A percentile compares a stretch with the other conserved stretches of the same genome.
phyloP scores from a whole-genome alignment of 2,329 filamentous ascomycete genomes.

The Aspergillus sclerotialis region DNA sequence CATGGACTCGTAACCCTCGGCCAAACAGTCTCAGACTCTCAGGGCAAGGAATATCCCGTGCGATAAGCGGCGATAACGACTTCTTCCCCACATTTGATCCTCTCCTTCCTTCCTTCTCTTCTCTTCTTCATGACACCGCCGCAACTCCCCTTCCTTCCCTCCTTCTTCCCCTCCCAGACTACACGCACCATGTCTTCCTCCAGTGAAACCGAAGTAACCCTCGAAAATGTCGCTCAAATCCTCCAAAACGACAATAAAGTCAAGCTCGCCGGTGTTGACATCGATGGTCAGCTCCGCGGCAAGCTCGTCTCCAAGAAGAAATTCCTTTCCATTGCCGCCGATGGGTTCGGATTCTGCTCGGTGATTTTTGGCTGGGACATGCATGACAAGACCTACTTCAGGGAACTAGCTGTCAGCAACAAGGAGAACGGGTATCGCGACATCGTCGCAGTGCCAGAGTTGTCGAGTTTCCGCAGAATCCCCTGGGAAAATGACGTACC shows the following conservation, averaged over 20 bases:
- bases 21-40: too few species aligned
- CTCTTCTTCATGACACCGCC: too few species aligned
- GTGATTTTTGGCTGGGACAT: conserved; percentile 97
- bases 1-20: too few species aligned
- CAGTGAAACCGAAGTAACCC: conserved; percentile 37
- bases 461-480: conserved; percentile 71
- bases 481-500: conserved; percentile 86
- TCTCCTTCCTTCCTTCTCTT: neutral
- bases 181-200: neutral
- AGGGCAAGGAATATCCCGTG: too few species aligned
- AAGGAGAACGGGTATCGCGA: conserved; percentile 86
- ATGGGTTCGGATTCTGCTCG: conserved; percentile 88
- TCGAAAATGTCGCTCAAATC: conserved; percentile 58
- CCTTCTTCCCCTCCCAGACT: too few species aligned
- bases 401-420: conserved; percentile 80
- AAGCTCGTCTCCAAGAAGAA: conserved; percentile 92
- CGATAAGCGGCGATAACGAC: too few species aligned
- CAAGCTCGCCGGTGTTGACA: conserved; percentile 82
- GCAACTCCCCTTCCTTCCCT: too few species aligned
- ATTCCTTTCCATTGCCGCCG: conserved; percentile 72
- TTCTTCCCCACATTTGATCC: neutral
- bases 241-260: conserved; percentile 68
- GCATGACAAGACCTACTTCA: conserved; percentile 86
- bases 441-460: conserved; percentile 72
- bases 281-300: conserved; percentile 78